Percentiles rank a stretch among this genome's conserved stretches.
Conservation (phyloP, 345 rosid species). For the Camelina neglecta region DNA sequence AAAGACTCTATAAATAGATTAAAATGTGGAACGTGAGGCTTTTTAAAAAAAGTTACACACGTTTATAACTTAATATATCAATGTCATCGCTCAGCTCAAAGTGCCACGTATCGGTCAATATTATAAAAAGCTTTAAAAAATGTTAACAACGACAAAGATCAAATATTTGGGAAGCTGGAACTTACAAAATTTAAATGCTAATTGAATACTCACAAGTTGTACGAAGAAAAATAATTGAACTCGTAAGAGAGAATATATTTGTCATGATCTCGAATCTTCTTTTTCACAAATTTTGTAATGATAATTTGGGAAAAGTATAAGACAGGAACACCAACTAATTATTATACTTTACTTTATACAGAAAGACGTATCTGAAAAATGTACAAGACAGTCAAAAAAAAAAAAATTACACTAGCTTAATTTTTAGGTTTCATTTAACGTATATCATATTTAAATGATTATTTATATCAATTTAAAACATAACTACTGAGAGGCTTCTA, state of each 20-base stretch:
- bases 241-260: background rate
- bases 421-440: no score
- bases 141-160: background rate
- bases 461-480: no score
- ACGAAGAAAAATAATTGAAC: background rate
- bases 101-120: background rate
- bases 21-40: background rate
- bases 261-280: background rate
- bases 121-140: no score
- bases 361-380: no score
- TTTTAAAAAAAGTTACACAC: background rate
- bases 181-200: background rate
- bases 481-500: no score
- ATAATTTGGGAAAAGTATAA: background rate
- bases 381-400: no score
- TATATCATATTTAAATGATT: no score
- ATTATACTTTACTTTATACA: no score
- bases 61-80: background rate
- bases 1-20: constrained; percentile 4
- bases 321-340: background rate
- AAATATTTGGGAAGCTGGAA: background rate
- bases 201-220: background rate
- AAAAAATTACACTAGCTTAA: no score
- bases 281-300: background rate
- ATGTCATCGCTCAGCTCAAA: background rate